phyloP scores from a whole-genome alignment of 2,329 filamentous ascomycete species.

The Coccinonectria pachysandricola region DNA sequence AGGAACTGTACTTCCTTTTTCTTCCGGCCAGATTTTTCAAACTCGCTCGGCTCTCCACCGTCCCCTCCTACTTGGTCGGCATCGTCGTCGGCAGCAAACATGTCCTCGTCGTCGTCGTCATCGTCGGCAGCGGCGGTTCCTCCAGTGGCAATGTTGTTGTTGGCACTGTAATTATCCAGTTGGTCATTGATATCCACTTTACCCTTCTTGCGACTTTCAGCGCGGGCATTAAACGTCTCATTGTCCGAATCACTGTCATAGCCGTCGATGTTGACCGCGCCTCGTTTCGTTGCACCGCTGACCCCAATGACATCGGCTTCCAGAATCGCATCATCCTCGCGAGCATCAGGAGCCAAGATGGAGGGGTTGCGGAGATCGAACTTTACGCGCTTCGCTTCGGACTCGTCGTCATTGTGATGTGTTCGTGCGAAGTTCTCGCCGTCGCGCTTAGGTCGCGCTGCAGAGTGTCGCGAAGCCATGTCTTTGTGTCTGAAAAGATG shows the following conservation, averaged over 20 bases:
- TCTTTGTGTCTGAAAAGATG: neutral
- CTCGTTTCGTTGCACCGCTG: constrained; percentile 69
- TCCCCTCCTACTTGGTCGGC: constrained; percentile 24
- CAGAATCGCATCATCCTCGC: constrained; percentile 61
- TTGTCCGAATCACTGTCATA: constrained; percentile 93
- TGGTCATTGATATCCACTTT: constrained; percentile 41
- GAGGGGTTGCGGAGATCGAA: constrained; percentile 95
- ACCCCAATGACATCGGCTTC: constrained; percentile 90
- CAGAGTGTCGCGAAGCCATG: constrained; percentile 50
- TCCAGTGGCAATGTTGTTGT: constrained; percentile 51
- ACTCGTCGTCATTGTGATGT: constrained; percentile 50
- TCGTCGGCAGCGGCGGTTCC: constrained; percentile 72
- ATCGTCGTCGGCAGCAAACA: constrained; percentile 66
- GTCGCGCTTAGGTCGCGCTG: constrained; percentile 71
- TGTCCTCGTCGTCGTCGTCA: constrained; percentile 47
- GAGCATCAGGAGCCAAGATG: constrained; percentile 72
- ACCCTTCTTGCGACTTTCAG: constrained; percentile 45
- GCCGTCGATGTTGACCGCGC: constrained; percentile 90
- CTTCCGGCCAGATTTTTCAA: constrained; percentile 41
- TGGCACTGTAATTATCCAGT: constrained; percentile 43
- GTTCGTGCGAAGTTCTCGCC: constrained; percentile 72
- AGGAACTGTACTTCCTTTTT: constrained; percentile 53
- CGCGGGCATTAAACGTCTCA: constrained; percentile 73
- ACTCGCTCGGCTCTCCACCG: constrained; percentile 23
- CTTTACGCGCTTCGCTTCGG: constrained; percentile 63